Evolutionary conservation across 2,329 filamentous ascomycete species (phyloP), one percentile per base, ranked within the genome.

Genomic region (Massarina eburnea): DNA sequence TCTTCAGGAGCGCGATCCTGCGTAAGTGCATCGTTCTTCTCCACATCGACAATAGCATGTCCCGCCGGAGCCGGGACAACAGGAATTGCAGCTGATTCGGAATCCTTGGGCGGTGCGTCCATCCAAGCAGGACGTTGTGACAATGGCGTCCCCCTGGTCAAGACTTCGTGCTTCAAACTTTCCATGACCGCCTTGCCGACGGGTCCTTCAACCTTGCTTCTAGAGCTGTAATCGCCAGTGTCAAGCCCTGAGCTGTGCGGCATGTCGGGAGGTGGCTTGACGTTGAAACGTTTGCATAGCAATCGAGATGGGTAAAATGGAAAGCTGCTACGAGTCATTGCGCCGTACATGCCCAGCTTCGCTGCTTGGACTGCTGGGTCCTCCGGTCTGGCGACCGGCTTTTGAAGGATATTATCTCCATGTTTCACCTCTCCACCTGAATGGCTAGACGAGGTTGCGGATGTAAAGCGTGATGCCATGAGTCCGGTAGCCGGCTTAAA

Each of bases 401-500:
- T 74, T 14, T 83, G 71, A 7, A 80, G 61, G 34, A 55, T 53
- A 8, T 47, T 56, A 1, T 73, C 65, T 12, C 19, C n/a, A 3
- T 72, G 22, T 8, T 40, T 46, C 29, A 36, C 37, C 18, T 43
- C 18, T 5, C 29, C 48, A 22, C 36, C 48, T 7, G 45, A 66
- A 2, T 71, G 60, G 0, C 62, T 66, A 4, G 70, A 70, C 3
- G 73, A 55, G 0, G 51, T 57, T 1, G 80, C 76, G 8, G 82
- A 81, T 0, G 91, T 96, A 67, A 99, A 99, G 0, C 92, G 85
- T 17, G 88, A 90, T 14, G 92, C 94, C 90, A 99, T 97, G 52
- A 89, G 79, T 0, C 91, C 91, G 2, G 88, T 89, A 73, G 95
- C 89, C 1, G 94, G 94, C 66, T 89, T 92, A 75, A 97, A 99